phyloP scores from a whole-genome alignment of 2,329 filamentous ascomycete genomes.

The Epichloe sibirici region DNA sequence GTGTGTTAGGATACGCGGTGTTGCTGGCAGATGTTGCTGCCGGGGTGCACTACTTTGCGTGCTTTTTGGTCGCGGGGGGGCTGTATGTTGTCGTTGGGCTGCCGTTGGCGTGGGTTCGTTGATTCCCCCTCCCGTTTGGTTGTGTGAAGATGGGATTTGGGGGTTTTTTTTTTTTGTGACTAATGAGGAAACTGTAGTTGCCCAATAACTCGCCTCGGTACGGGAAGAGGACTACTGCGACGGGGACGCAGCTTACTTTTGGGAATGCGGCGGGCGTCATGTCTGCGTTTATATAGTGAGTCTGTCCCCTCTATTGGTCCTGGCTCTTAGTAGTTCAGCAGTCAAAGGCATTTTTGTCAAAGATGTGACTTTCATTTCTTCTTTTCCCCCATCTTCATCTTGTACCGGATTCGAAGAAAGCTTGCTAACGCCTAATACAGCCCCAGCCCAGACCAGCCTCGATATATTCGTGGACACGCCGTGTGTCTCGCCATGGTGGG shows the following conservation, averaged over 20 bases:
- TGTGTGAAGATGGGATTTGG: background rate
- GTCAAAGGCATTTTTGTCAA: too few species aligned
- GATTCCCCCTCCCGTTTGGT: background rate
- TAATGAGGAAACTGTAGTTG: constrained; percentile 19
- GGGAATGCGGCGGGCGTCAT: constrained; percentile 63
- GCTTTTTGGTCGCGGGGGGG: constrained; percentile 63
- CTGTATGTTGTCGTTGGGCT: constrained; percentile 50
- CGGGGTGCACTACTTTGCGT: constrained; percentile 61
- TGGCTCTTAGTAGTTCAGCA: background rate
- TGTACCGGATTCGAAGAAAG: too few species aligned
- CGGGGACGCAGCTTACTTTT: constrained; percentile 56
- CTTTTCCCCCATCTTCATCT: too few species aligned
- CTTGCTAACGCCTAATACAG: constrained; percentile 15
- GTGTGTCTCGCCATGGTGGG: constrained; percentile 47
- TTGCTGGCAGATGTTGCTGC: constrained; percentile 47
- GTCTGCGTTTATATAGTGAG: constrained; percentile 52
- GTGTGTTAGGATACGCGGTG: constrained; percentile 56
- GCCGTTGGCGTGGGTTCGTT: constrained; percentile 39
- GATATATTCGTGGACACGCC: constrained; percentile 50
- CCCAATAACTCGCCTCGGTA: constrained; percentile 62
- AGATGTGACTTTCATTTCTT: background rate
- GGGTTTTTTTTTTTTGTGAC: background rate
- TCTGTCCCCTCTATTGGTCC: background rate
- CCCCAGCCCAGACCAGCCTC: constrained; percentile 34
- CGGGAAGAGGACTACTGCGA: constrained; percentile 62